Evolutionary conservation across 1,284 basidiomycete species (phyloP).

Genomic region (Gymnopus androsaceus): DNA sequence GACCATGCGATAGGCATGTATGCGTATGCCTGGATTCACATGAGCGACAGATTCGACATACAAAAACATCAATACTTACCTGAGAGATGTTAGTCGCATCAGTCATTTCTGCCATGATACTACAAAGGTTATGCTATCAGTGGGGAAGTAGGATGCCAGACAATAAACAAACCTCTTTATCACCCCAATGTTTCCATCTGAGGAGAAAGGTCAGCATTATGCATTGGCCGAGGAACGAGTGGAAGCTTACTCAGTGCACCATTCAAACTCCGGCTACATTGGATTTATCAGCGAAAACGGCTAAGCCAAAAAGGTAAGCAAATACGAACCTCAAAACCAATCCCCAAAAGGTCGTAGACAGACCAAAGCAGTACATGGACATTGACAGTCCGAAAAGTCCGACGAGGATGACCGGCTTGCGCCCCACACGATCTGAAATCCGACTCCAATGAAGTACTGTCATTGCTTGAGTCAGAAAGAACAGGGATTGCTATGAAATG

Average conservation of each 20-base stretch:
- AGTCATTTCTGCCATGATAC: slow-evolving; percentile 73
- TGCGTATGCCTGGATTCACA: slow-evolving; percentile 60
- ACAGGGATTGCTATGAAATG: slow-evolving; percentile 67
- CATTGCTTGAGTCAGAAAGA: slow-evolving; percentile 69
- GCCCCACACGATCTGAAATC: slow-evolving; percentile 68
- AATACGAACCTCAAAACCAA: slow-evolving; percentile 58
- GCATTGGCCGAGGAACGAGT: background rate
- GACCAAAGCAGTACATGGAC: slow-evolving; percentile 73
- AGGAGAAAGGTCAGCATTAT: no score
- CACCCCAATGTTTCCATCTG: slow-evolving; percentile 69
- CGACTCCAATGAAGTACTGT: slow-evolving; percentile 78
- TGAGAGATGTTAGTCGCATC: slow-evolving; percentile 70
- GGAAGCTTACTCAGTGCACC: slow-evolving; percentile 52
- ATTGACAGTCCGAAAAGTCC: slow-evolving; percentile 67
- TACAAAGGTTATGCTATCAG: slow-evolving; percentile 24
- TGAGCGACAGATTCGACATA: background rate
- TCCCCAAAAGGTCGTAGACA: slow-evolving; percentile 66
- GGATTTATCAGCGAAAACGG: background rate
- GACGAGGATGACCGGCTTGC: slow-evolving; percentile 68
- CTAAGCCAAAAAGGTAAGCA: background rate
- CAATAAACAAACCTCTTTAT: slow-evolving; percentile 56
- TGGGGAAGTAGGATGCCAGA: no score
- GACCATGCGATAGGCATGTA: slow-evolving; percentile 65
- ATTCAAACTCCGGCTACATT: slow-evolving; percentile 45
- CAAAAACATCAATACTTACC: slow-evolving; percentile 33